Evolutionary conservation across 2,329 filamentous ascomycete species (phyloP).

Genomic region (Fusarium globosum): DNA sequence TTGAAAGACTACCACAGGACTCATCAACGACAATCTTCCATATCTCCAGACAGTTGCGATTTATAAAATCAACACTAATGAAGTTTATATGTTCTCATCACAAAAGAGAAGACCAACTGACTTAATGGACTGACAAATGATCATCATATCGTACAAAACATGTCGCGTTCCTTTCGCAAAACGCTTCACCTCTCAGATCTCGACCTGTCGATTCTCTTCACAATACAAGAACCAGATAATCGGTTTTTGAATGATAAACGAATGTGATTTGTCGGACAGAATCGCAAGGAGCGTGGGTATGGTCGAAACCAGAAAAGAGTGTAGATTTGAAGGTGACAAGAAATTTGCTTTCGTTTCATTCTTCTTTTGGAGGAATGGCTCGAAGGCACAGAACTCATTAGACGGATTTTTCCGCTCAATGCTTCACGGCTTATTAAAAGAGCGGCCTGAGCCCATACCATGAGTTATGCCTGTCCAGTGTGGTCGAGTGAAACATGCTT

Average conservation of each 20-base stretch:
- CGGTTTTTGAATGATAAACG: constrained; percentile 25
- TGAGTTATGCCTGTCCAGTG: not conserved
- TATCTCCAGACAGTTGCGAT: not conserved
- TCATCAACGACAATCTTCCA: not conserved
- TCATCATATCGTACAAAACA: not conserved
- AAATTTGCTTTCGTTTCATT: not conserved
- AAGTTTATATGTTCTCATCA: not conserved
- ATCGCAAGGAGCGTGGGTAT: constrained; percentile 38
- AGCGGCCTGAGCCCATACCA: not conserved
- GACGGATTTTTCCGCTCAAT: not conserved
- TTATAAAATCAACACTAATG: not conserved
- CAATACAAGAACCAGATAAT: not conserved
- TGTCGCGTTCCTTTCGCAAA: constrained; percentile 14
- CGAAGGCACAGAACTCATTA: not conserved
- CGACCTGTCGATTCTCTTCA: constrained; percentile 1
- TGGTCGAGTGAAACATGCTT: rapidly evolving
- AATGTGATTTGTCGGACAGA: constrained; percentile 35
- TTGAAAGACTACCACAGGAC: rapidly evolving
- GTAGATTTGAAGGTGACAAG: not conserved
- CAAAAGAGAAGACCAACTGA: rapidly evolving
- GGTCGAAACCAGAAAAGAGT: constrained; percentile 18
- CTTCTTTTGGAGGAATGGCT: not conserved
- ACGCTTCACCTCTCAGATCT: constrained; percentile 3
- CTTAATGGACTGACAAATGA: not conserved
- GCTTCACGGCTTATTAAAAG: rapidly evolving